A percentile compares a stretch with the other conserved stretches of the same genome.
Conservation (phyloP, 2,329 filamentous ascomycete genomes). For the Monosporascus sp. region DNA sequence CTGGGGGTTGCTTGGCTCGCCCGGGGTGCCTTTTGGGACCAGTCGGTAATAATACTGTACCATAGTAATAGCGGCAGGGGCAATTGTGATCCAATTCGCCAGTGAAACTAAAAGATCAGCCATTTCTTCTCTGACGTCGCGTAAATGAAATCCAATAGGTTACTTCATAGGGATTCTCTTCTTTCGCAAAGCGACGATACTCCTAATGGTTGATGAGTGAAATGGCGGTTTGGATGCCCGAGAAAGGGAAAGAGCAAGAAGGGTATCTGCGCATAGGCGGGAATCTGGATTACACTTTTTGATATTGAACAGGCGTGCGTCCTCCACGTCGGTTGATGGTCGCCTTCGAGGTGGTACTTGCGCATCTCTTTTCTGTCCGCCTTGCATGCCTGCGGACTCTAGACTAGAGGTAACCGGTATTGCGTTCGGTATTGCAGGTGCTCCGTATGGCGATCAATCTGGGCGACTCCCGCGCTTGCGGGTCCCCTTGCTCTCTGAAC, state of each 20-base stretch:
- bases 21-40: neutral
- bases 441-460: neutral
- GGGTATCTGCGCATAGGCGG: no score
- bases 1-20: constrained; percentile 13
- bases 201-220: no score
- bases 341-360: no score
- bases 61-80: neutral
- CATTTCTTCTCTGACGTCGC: neutral
- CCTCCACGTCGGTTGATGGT: no score
- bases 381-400: no score
- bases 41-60: neutral
- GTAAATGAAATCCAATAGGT: neutral
- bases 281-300: no score
- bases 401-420: no score
- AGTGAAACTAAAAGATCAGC: neutral
- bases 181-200: neutral
- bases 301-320: no score
- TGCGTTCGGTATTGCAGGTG: neutral
- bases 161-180: neutral
- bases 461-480: neutral
- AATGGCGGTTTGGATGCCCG: no score
- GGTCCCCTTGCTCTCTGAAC: neutral
- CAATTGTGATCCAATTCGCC: neutral
- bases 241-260: no score
- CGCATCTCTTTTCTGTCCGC: no score